phyloP scores from a whole-genome alignment of 2,329 filamentous ascomycete genomes.

The Xylaria sp. region DNA sequence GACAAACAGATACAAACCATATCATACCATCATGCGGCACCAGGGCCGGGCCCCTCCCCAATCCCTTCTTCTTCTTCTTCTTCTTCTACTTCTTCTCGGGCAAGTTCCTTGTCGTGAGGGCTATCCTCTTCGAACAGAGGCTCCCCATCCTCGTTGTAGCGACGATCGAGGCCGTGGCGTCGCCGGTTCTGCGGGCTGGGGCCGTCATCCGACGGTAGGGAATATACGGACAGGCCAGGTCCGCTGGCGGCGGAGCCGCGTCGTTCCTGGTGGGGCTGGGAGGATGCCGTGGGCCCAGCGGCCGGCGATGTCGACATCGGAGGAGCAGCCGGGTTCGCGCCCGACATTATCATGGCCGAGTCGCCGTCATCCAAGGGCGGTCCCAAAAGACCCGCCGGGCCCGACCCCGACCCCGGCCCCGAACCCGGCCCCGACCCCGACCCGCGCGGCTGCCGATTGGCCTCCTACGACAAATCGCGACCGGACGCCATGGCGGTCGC shows the following conservation, averaged over 20 bases:
- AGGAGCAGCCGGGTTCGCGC: no score
- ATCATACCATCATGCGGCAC: conserved; percentile 9
- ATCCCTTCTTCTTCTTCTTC: neutral
- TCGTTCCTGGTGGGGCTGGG: no score
- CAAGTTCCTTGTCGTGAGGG: neutral
- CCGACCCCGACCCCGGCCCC: neutral
- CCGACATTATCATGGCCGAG: neutral
- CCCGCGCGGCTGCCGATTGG: conserved; percentile 13
- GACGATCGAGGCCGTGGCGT: conserved; percentile 7
- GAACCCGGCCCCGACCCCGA: conserved; percentile 2
- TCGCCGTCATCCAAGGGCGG: neutral
- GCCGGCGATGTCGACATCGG: no score
- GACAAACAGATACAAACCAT: neutral
- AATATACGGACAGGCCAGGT: neutral
- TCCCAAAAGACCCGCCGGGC: neutral
- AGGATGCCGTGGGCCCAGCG: no score
- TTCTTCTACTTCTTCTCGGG: no score
- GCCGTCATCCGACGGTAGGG: neutral
- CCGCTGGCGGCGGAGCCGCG: no score
- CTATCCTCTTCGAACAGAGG: conserved; percentile 1
- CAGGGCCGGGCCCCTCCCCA: neutral
- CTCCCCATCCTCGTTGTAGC: conserved; percentile 6
- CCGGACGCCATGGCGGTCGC: conserved; percentile 54
- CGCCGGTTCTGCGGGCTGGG: conserved; percentile 2
- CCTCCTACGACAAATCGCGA: conserved; percentile 52